Evolutionary conservation across 805 yeast genomes (phyloP), one percentile per base, ranked within the genome.

Genomic region (Saturnispora ahearnii): DNA sequence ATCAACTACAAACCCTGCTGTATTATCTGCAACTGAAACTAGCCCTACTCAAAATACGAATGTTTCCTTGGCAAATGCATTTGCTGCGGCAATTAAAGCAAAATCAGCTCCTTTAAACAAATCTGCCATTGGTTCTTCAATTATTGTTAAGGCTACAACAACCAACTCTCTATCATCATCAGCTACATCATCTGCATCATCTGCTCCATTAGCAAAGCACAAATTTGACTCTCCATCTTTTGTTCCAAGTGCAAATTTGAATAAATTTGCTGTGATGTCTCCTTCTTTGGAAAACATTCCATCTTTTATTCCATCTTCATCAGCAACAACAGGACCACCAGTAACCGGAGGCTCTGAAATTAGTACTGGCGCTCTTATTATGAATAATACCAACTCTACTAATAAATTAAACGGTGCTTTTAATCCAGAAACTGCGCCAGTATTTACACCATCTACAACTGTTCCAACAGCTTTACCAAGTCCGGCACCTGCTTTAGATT

Each of bases 171-270:
- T 36, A 10, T 18, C 40, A 21, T n/a, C 11, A 18, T 36, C 26
- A 21, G 30, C 22, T 33, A 2, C 26, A 11, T 36, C 26, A 21
- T 24, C 22, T 33, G 1, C 26, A 11, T n/a, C 46, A 4, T n/a
- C 46, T 18, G 36, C 26, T 15, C 33, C 45, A 15, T 43, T 40
- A 15, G 28, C 66, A 54, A 73, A 68, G 59, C 71, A 73, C 55
- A 79, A 78, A 54, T 73, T 78, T 11, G 79, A 79, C 46, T 64
- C 70, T 4, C 80, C 83, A 0, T 68, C 81, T 2, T 78, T 79
- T 54, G 75, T 76, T 2, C 83, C 87, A 6, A 52, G 57, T 8
- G 57, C 59, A 2, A 46, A 61, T 2, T 29, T 60, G 15, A 61
- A 60, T 46, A 75, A 74, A 55, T 73, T 74, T 54, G 59, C 77